Base-by-base conservation (phyloP, 495 filamentous ascomycete species). In the Tuber magnatum region DNA sequence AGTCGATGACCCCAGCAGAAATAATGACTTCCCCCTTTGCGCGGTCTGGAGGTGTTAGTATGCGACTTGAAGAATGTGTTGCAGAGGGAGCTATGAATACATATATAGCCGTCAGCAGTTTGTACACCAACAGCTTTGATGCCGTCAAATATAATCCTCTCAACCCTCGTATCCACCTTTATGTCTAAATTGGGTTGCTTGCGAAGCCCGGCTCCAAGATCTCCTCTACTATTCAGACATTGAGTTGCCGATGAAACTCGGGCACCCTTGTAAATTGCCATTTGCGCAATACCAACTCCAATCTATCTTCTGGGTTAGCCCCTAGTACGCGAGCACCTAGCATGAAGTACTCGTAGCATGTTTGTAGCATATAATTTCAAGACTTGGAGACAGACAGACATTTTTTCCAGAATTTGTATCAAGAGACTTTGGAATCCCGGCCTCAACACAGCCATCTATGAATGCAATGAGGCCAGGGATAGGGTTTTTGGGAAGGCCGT, bases 1-100 rank as follows among this genome's bases (percentile, higher is more conserved):
- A 84, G 40, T 85, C 82, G 68, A 88, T 83, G 7, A 81, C 83
- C 12, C 87, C 87, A 28, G 84, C 86, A 2, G 84, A 84, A 9
- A 88, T 38, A 7, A 88, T 86, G 24, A 88, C 82, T 69, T 88
- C 87, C 35, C 85, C 85, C 28, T 72, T 84, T 16, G 82, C 85
- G 7, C 71, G 65, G n/a, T 78, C 75, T 77, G 7, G 12, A 6
- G 46, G 43, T 22, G 3, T 79, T 28, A 79, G 56, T 32, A 48
- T 8, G 38, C 41, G n/a, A 24, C 10, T n/a, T 38, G 6, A 39
- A 12, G 14, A 32, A 38, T 39, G 20, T n/a, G 24, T 7, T 18
- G 35, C 12, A 22, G 41, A 40, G 42, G 40, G 3, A 10, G 18
- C n/a, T 72, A 51, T 35, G 22, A 69, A 72, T 44, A 80, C 80